A percentile compares a stretch with the other conserved stretches of the same genome.
Conservation (phyloP, 441 rosid species). For the Raphanus hybrid region DNA sequence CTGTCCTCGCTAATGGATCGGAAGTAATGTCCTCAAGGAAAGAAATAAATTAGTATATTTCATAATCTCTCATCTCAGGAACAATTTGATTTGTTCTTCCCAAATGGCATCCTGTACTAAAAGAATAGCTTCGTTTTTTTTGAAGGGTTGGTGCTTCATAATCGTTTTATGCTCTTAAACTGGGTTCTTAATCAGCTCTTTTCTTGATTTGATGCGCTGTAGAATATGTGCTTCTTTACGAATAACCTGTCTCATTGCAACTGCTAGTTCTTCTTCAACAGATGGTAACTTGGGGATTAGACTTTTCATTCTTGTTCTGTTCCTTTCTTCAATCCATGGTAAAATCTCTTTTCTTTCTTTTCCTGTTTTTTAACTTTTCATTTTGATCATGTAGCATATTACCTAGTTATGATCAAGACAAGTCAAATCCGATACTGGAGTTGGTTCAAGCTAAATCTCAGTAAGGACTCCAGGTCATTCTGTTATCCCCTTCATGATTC, state of each 20-base stretch:
- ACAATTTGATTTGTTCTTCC: conserved; percentile 16
- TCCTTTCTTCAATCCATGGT: conserved; percentile 43
- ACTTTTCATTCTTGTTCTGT: conserved; percentile 24
- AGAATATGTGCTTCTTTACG: conserved; percentile 30
- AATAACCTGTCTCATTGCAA: conserved; percentile 48
- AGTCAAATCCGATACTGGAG: background rate
- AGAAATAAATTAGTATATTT: conserved; percentile 53
- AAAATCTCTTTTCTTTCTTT: conserved; percentile 31
- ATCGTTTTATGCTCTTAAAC: conserved; percentile 23
- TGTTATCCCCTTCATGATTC: background rate
- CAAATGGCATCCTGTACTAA: conserved; percentile 24
- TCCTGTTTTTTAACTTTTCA: conserved; percentile 10
- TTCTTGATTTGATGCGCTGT: conserved; percentile 32
- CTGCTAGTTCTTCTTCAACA: conserved; percentile 72
- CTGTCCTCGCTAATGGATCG: background rate
- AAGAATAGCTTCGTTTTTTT: background rate
- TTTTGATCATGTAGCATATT: conserved; percentile 19
- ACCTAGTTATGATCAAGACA: conserved; percentile 8
- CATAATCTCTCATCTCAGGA: conserved; percentile 28
- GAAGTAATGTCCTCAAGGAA: background rate
- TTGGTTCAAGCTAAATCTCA: conserved; percentile 25
- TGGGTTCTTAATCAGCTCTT: conserved; percentile 28
- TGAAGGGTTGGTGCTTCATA: conserved; percentile 2
- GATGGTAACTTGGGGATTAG: conserved; percentile 60
- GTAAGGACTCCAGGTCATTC: conserved; percentile 4